Evolutionary conservation across 2,329 filamentous ascomycete species (phyloP).

Genomic region (Juglanconis sp.): DNA sequence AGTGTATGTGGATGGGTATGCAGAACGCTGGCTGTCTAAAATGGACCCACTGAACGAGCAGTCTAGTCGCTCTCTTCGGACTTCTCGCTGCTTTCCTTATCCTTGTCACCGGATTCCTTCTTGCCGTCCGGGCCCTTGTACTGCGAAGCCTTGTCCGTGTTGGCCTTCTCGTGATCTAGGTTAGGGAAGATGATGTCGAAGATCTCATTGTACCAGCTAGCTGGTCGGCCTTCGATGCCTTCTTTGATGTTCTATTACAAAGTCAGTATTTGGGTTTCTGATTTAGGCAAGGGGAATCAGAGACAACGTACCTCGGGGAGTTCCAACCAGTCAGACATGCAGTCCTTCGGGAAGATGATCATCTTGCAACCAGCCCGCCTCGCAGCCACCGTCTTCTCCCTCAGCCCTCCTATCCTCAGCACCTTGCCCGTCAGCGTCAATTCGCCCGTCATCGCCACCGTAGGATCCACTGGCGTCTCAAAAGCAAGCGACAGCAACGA

Average conservation of each 20-base stretch:
- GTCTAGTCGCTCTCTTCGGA: conserved; percentile 43
- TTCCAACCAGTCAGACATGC: conserved; percentile 95
- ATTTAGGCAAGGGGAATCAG: not conserved
- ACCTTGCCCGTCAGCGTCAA: conserved; percentile 97
- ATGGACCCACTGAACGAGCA: not conserved
- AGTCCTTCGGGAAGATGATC: conserved; percentile 93
- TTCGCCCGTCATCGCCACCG: conserved; percentile 96
- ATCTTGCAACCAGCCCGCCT: conserved; percentile 87
- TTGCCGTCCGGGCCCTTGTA: conserved; percentile 48
- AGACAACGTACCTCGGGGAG: conserved; percentile 76
- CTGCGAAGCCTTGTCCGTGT: conserved; percentile 65
- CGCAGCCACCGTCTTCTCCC: conserved; percentile 97
- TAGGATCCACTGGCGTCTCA: conserved; percentile 73
- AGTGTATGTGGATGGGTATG: not conserved
- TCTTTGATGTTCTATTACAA: conserved; percentile 86
- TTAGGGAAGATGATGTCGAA: conserved; percentile 87
- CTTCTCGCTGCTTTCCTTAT: conserved; percentile 46
- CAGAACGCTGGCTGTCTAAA: not conserved
- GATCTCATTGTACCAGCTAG: conserved; percentile 90
- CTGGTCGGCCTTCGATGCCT: conserved; percentile 86
- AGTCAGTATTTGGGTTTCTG: conserved; percentile 7
- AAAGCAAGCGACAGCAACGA: conserved; percentile 82
- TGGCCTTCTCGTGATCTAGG: conserved; percentile 70
- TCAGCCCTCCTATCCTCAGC: conserved; percentile 83
- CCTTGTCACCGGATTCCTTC: conserved; percentile 47